These are phyloP conservation scores for Cenchrus fungigraminus DNA, from an alignment of 176 grass and related monocot species.

Conservation along the genomic window DNA sequence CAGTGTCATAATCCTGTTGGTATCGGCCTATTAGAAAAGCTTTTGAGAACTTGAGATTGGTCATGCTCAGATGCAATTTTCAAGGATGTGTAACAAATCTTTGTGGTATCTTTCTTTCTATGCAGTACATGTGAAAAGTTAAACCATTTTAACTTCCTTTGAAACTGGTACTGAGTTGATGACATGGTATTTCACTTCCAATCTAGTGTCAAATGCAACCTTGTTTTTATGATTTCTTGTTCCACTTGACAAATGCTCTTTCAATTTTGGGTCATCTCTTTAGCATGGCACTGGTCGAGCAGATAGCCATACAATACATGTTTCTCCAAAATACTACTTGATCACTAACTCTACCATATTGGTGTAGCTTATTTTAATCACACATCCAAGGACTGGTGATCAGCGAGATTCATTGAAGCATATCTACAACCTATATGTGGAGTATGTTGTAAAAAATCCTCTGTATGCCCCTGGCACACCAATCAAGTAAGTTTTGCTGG, in stretches of 20 bases:
- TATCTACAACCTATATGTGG: constrained; percentile 93
- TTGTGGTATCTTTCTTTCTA: neutral
- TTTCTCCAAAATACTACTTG: neutral
- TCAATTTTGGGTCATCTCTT: constrained; percentile 3
- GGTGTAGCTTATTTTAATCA: constrained; percentile 89
- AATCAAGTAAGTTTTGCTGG: constrained; percentile 66
- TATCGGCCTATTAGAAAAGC: neutral
- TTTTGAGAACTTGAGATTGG: neutral
- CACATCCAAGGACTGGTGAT: constrained; percentile 90
- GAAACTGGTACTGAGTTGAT: neutral
- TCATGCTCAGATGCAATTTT: neutral
- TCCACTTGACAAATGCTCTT: neutral
- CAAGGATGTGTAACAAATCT: neutral
- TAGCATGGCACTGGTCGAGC: neutral
- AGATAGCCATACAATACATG: neutral
- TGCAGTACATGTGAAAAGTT: neutral
- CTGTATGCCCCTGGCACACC: constrained; percentile 72
- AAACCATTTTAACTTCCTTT: neutral
- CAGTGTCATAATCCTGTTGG: neutral
- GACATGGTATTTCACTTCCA: neutral
- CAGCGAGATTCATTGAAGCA: constrained; percentile 84
- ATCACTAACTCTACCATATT: constrained; percentile 29
- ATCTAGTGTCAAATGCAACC: neutral
- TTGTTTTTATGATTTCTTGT: constrained; percentile 6
- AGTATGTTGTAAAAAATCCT: constrained; percentile 98